Evolutionary conservation across 108 stramenopile genomes (phyloP).

Genomic region (Cyclotella baltica): DNA sequence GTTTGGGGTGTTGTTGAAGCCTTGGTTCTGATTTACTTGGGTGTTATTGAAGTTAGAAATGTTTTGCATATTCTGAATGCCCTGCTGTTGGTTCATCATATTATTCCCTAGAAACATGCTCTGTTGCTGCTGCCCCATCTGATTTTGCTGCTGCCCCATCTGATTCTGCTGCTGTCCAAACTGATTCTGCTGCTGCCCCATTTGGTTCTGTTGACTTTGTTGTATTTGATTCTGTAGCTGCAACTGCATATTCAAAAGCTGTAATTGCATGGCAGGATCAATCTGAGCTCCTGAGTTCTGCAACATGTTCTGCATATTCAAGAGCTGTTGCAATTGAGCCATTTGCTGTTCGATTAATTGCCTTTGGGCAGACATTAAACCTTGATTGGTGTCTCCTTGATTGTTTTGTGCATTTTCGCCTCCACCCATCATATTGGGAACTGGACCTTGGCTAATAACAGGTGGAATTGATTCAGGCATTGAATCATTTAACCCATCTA

Average conservation of each 20-base stretch:
- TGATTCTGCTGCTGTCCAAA: conserved; percentile 10
- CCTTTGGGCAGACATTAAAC: conserved; percentile 14
- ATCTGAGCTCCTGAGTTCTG: conserved; percentile 1
- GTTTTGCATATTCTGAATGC: background rate
- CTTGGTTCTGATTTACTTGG: background rate
- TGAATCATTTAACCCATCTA: conserved; percentile 11
- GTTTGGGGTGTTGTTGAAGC: background rate
- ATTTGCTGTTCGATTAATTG: conserved; percentile 17
- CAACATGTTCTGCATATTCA: conserved; percentile 3
- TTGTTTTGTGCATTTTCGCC: background rate
- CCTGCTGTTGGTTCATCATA: background rate
- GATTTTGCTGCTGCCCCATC: background rate
- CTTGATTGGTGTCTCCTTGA: conserved; percentile 14
- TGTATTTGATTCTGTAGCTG: background rate
- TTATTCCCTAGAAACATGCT: background rate
- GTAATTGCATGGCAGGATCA: background rate
- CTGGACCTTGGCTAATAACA: background rate
- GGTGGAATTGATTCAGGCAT: background rate
- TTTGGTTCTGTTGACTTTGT: background rate
- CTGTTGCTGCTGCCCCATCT: background rate
- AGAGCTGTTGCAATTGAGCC: conserved; percentile 7
- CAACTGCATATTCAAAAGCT: background rate
- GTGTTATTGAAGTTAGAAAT: background rate
- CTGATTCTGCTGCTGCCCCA: background rate
- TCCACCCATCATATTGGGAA: background rate